Conservation (phyloP, 106 monocot species). For the Narthecium ossifragum region DNA sequence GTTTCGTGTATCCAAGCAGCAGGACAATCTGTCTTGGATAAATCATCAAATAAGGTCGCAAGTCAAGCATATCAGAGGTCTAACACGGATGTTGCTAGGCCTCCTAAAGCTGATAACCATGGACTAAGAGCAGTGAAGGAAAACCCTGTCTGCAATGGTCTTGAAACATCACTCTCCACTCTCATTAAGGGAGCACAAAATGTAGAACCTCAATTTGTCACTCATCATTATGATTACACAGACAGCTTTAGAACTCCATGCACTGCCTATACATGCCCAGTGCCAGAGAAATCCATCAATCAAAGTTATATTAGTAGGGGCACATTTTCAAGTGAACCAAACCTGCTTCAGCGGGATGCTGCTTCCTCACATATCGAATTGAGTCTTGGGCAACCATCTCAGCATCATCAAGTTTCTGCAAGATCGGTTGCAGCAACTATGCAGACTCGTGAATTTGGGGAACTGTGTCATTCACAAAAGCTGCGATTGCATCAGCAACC, state of each 20-base stretch:
- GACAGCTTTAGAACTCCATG: conserved; percentile 13
- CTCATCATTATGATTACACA: conserved; percentile 1
- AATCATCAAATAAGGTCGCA: conserved; percentile 8
- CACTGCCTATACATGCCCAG: conserved; percentile 7
- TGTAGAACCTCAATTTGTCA: conserved; percentile 13
- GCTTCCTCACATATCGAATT: conserved; percentile 57
- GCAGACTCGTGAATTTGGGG: conserved; percentile 10
- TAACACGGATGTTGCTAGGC: conserved; percentile 3
- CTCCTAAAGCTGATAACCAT: conserved; percentile 21
- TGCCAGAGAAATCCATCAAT: conserved; percentile 10
- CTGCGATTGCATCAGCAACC: conserved; percentile 14
- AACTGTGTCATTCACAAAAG: conserved; percentile 15
- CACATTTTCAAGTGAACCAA: conserved; percentile 12
- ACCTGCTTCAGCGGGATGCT: conserved; percentile 4
- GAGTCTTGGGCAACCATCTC: conserved; percentile 80
- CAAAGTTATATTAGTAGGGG: conserved; percentile 9
- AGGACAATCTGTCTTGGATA: conserved; percentile 10
- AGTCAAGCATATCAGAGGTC: conserved; percentile 16
- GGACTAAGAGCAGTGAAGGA: conserved; percentile 5
- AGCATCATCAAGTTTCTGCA: conserved; percentile 20
- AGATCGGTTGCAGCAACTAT: conserved; percentile 18
- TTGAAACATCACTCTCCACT: conserved; percentile 7
- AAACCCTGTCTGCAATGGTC: conserved; percentile 12
- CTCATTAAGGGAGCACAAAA: conserved; percentile 15
- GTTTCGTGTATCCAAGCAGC: conserved; percentile 7